Base-by-base conservation (phyloP, 2,329 filamentous ascomycete species). In the Teratosphaeria pseudoeucalypti region DNA sequence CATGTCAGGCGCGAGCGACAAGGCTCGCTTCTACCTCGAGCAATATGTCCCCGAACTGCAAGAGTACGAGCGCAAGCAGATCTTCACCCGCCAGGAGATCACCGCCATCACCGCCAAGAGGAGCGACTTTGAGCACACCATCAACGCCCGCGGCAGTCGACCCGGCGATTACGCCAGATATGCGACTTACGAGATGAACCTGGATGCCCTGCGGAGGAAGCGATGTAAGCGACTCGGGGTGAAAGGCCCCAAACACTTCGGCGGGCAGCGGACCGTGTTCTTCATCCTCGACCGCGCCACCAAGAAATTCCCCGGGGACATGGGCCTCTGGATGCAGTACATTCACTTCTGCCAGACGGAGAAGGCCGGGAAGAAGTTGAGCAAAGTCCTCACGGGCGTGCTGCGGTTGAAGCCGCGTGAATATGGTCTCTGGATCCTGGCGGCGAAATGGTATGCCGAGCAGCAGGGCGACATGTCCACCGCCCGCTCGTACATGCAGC, bases 21-120 rank as follows among this genome's bases (percentile, higher is more conserved):
- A 96, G 76, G 94, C 92, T 59, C 89, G 92, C 60, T 97, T 92
- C 76, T 96, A 89, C 75, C 83, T 97, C 64, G 94, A 99, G 78
- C 88, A 92, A 67, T 88, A 89, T 2, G 89, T 96, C 52, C 90
- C 92, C 16, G 92, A 97, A 74, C 82, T 99, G 60, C 90, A 91
- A 63, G 91, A 96, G 69, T 95, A 90, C 74, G 89, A 95, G 75
- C 84, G 89, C 65, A 96, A 96, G 74, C 87, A 90, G 68, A 88
- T 99, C 67, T 99, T 99, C 77, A 84, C 82, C 26, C 68, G 94
- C 85, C 89, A 95, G 65, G 92, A 99, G 74, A 96, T 99, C 72
- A 83, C 85, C 63, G 87, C 87, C 54, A 91, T 99, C 65, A 87
- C 95, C 57, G 86, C 87, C 71, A 96, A 94, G 74, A 86, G 94